These are phyloP conservation scores for Mycena kentingensis DNA, from an alignment of 768 basidiomycete species.

Conservation along the genomic window DNA sequence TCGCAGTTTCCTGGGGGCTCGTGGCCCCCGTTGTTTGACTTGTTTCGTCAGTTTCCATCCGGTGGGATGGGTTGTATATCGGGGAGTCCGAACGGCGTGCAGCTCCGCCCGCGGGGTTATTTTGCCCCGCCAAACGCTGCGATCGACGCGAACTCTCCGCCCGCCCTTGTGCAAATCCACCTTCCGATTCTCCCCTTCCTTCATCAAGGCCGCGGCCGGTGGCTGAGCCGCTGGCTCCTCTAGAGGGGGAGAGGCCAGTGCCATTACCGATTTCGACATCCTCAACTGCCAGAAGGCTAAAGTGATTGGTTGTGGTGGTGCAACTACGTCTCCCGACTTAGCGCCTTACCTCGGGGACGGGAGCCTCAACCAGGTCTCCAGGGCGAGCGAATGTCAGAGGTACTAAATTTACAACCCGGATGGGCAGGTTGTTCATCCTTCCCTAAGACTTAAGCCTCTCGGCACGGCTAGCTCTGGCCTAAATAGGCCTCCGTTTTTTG, in stretches of 20 bases:
- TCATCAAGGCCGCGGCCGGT: slow-evolving; percentile 8
- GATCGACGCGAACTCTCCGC: background rate
- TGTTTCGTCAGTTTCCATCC: too few relatives aligned
- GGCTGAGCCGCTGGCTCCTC: slow-evolving; percentile 6
- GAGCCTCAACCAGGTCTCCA: slow-evolving; percentile 1
- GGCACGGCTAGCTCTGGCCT: slow-evolving; percentile 14
- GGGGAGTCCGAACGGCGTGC: too few relatives aligned
- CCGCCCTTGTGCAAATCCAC: background rate
- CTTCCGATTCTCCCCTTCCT: slow-evolving; percentile 4
- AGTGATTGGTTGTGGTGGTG: background rate
- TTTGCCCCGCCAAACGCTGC: too few relatives aligned
- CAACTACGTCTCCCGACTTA: too few relatives aligned
- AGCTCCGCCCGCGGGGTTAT: too few relatives aligned
- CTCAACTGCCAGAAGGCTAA: background rate
- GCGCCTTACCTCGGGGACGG: background rate
- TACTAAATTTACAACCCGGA: background rate
- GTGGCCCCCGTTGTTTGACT: too few relatives aligned
- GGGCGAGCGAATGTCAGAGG: slow-evolving; percentile 2
- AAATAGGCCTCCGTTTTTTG: slow-evolving; percentile 11
- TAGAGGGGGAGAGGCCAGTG: slow-evolving; percentile 8
- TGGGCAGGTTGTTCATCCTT: background rate
- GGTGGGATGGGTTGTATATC: too few relatives aligned
- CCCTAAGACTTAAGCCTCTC: slow-evolving; percentile 11
- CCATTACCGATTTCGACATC: background rate
- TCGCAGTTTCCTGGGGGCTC: too few relatives aligned